Conservation (phyloP, 2,329 filamentous ascomycete genomes). For the Purpureocillium lavendulum region DNA sequence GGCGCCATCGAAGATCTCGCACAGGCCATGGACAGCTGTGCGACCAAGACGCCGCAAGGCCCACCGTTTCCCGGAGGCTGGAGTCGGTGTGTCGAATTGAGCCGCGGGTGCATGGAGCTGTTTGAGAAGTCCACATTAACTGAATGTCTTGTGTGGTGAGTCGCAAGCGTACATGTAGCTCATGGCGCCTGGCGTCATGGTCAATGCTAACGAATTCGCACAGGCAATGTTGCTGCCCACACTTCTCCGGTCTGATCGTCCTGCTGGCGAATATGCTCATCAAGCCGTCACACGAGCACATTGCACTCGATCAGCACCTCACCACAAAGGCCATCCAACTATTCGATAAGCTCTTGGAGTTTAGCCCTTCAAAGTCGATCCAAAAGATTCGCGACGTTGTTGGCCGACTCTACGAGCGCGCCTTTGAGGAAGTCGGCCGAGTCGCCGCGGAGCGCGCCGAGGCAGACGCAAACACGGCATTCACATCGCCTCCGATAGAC, state of each 20-base stretch:
- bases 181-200: no score
- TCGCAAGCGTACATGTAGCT: no score
- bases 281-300: slow-evolving; percentile 14
- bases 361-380: not conserved
- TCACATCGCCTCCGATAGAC: no score
- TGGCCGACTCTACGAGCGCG: slow-evolving; percentile 1
- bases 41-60: slow-evolving; percentile 1
- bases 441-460: not conserved
- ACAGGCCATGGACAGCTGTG: slow-evolving; percentile 1
- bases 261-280: slow-evolving; percentile 23
- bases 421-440: not conserved
- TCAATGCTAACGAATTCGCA: not conserved
- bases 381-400: slow-evolving; percentile 2
- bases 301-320: slow-evolving; percentile 19
- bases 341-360: slow-evolving; percentile 13
- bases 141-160: slow-evolving; percentile 24
- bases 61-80: slow-evolving; percentile 19
- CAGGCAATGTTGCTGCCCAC: slow-evolving; percentile 20
- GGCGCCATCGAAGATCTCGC: slow-evolving; percentile 14
- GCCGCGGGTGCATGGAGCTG: slow-evolving; percentile 23
- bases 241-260: slow-evolving; percentile 24
- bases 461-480: not conserved
- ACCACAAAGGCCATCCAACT: slow-evolving; percentile 16
- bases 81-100: slow-evolving; percentile 22
- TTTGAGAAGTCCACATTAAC: slow-evolving; percentile 18